phyloP scores from a whole-genome alignment of 441 rosid species.

The Rhodomyrtus psidioides region DNA sequence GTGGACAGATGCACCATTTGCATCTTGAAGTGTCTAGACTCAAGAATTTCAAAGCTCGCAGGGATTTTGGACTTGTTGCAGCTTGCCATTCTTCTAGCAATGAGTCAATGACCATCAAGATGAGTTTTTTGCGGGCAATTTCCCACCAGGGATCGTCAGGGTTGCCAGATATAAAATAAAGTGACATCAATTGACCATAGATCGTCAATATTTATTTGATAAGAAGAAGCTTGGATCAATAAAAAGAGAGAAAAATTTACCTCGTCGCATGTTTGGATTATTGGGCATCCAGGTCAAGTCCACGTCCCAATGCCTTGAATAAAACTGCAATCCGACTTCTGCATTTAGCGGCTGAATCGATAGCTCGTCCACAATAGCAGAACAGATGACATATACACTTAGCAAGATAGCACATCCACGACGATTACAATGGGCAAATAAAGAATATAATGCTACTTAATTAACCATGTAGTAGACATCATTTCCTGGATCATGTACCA shows the following conservation, averaged over 20 bases:
- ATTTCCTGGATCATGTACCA: background rate
- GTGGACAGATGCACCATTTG: background rate
- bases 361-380: background rate
- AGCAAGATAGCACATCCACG: background rate
- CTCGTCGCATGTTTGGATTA: background rate
- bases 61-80: background rate
- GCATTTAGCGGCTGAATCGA: background rate
- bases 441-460: background rate
- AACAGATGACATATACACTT: background rate
- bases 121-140: background rate
- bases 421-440: background rate
- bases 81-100: background rate
- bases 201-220: background rate
- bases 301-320: background rate
- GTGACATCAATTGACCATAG: background rate
- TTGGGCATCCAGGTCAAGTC: background rate
- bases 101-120: background rate
- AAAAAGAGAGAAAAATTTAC: background rate
- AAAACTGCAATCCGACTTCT: background rate
- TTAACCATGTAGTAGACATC: background rate
- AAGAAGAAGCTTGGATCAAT: background rate
- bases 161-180: background rate
- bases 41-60: background rate
- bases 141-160: background rate
- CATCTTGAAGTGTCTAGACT: background rate